Evolutionary conservation across 495 filamentous ascomycete species (phyloP).

Genomic region (Penicillium daleae): DNA sequence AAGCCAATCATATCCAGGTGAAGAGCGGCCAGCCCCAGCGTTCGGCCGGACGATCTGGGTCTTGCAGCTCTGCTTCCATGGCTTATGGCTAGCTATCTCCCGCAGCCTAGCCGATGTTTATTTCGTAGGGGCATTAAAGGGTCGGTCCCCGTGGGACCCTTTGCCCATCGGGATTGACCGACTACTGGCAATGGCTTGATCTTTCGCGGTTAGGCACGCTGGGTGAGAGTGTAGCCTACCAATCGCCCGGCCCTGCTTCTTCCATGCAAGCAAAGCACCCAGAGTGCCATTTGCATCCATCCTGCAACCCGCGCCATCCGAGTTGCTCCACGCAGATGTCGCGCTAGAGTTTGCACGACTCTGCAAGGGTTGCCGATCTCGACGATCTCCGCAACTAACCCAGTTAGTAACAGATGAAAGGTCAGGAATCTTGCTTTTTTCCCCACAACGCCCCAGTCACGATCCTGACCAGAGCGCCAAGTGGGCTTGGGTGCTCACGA

Average conservation of each 20-base stretch:
- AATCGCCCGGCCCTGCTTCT: not conserved
- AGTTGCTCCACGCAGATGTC: not conserved
- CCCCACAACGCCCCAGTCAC: slow-evolving; percentile 3
- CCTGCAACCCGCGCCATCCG: not conserved
- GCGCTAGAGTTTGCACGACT: not conserved
- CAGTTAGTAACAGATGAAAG: not conserved
- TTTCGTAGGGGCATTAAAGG: not conserved
- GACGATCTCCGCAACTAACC: slow-evolving; percentile 9
- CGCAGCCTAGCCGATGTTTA: not conserved
- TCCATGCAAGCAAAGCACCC: not conserved
- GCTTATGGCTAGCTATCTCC: not conserved
- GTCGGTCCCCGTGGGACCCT: too few species aligned
- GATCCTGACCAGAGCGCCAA: not conserved
- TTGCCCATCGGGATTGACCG: not conserved
- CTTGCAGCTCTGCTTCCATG: not conserved
- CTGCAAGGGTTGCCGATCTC: slow-evolving; percentile 22
- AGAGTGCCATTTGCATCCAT: not conserved
- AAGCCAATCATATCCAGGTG: not conserved
- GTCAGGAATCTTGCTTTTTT: not conserved
- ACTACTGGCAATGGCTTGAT: not conserved
- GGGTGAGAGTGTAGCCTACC: not conserved
- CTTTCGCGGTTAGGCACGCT: not conserved
- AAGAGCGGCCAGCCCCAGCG: not conserved
- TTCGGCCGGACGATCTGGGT: not conserved
- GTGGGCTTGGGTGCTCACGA: not conserved